phyloP scores from a whole-genome alignment of 176 grass and related monocot species.

The Bolboschoenus planiculmis region DNA sequence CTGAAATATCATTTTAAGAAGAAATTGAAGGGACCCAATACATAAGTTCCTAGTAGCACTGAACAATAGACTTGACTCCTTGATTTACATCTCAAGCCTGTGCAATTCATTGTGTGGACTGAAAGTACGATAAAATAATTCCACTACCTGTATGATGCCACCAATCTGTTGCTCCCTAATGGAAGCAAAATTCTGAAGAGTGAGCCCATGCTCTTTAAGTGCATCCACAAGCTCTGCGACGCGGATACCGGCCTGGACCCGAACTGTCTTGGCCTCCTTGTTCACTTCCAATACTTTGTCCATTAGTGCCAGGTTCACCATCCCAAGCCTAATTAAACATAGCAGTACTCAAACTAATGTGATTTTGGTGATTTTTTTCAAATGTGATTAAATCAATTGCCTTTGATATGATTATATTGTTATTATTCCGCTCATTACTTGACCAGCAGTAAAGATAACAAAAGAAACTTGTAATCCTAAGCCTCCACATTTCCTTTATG shows the following conservation, averaged over 20 bases:
- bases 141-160: slow-evolving; percentile 70
- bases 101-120: background rate
- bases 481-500: background rate
- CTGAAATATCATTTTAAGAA: background rate
- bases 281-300: slow-evolving; percentile 83
- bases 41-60: background rate
- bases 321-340: slow-evolving; percentile 39
- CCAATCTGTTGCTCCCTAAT: slow-evolving; percentile 87
- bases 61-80: background rate
- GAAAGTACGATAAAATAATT: background rate
- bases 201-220: slow-evolving; percentile 72
- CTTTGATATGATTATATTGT: background rate
- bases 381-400: background rate
- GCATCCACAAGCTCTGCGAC: slow-evolving; percentile 66
- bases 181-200: slow-evolving; percentile 90
- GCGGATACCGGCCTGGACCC: slow-evolving; percentile 74
- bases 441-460: background rate
- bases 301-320: slow-evolving; percentile 90
- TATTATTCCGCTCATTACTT: background rate
- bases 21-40: background rate
- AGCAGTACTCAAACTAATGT: background rate
- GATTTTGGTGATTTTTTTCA: background rate
- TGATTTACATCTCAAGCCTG: background rate
- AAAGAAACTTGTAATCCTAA: background rate
- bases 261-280: slow-evolving; percentile 58